Evolutionary conservation across 768 basidiomycete species (phyloP).

Genomic region (Rubroboletus satanas): DNA sequence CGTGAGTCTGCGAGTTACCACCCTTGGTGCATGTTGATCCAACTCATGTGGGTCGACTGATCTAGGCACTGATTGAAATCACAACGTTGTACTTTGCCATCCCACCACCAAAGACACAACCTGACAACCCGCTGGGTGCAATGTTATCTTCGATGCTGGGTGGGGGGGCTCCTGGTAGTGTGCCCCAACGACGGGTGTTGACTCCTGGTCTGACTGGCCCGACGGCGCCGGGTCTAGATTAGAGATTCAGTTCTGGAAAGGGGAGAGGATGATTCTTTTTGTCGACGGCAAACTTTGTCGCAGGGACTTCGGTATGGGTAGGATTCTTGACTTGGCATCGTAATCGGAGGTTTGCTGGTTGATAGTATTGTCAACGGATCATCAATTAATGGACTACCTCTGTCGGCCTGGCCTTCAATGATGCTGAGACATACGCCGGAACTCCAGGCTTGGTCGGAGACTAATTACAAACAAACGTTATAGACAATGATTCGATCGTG

Average conservation of each 20-base stretch:
- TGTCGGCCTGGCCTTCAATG: neutral
- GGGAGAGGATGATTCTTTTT: conserved; percentile 4
- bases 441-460: neutral
- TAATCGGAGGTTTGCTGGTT: conserved; percentile 6
- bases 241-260: neutral
- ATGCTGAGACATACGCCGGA: neutral
- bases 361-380: neutral
- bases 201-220: conserved; percentile 27
- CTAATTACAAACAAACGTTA: conserved; percentile 17
- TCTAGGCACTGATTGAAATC: conserved; percentile 64
- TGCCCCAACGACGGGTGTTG: conserved; percentile 26
- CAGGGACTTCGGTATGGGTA: conserved; percentile 7
- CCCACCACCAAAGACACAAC: conserved; percentile 66
- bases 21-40: neutral
- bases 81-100: conserved; percentile 82
- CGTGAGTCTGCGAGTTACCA: conserved; percentile 40
- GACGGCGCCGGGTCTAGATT: conserved; percentile 28
- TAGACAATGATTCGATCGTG: conserved; percentile 11
- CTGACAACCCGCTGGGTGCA: conserved; percentile 79
- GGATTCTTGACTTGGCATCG: conserved; percentile 1
- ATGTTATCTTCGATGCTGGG: conserved; percentile 90
- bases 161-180: conserved; percentile 44
- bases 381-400: neutral
- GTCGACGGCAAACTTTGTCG: conserved; percentile 6
- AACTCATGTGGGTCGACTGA: neutral